Evolutionary conservation across 1,139 yeast species (phyloP), one percentile per base, ranked within the genome.

Genomic region (Zygosaccharomyces pseudobailii): DNA sequence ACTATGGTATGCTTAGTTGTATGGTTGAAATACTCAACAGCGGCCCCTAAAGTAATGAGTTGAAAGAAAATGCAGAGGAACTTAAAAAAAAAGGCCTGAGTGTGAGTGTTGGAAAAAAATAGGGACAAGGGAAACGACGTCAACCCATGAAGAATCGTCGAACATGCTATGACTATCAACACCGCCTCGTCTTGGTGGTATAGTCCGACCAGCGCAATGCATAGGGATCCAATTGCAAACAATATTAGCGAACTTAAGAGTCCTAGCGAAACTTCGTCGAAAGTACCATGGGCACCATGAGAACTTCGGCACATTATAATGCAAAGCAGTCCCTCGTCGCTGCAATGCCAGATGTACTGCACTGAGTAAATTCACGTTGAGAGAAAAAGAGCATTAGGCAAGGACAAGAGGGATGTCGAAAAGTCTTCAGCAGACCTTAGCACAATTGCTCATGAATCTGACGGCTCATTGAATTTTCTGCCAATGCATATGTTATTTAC

Each of bases 141-240:
- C 20, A 51, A 25, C 5, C 57, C 55, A 36, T 48, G 44, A 8
- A 52, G 36, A 13, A 54, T 37, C 10, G 49, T 47, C 8, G 55
- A 48, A 30, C 54, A 53, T 27, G 59, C 47, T 36, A 60, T 56
- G 10, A 61, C 52, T n/a, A 59, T 54, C 32, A 60, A 32, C 6
- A 52, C 58, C 5, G 57, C 54, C 40, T 50, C 52, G 19, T 47
- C 48, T 21, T 52, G 48, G 24, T 45, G 53, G 36, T 47, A 57
- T 34, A 53, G 45, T 24, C 54, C 47, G 32, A 48, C 43, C 45
- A 59, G 50, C 41, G 57, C 49, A 36, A 56, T 52, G 24, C 58
- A 50, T 6, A 58, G 20, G 17, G 61, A 54, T 7, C 62, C 62
- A 21, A 57, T 48, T 8, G 57, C 50, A 23, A 57, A 34, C 5